Percentiles rank a stretch among this genome's conserved stretches.
Evolutionary conservation across 306 rosid species (phyloP).

Genomic region (Corylus heterophylla): DNA sequence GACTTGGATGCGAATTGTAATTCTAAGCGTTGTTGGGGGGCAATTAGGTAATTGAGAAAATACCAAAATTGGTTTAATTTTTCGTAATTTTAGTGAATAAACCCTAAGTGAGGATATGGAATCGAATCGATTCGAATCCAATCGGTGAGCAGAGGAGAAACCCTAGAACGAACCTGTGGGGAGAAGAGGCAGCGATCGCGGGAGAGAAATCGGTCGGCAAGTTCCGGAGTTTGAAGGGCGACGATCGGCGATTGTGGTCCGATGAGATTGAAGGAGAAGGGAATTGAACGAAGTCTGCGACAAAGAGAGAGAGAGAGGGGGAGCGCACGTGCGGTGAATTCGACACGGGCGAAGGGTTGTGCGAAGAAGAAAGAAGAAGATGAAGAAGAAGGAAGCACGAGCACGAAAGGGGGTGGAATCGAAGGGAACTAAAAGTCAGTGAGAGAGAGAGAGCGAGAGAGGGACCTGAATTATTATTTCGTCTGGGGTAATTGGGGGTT

Average conservation of each 20-base stretch:
- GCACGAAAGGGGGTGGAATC: not conserved
- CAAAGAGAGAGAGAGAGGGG: not conserved
- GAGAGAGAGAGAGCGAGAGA: not conserved
- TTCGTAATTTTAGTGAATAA: not conserved
- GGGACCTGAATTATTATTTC: slow-evolving; percentile 4
- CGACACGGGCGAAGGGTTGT: slow-evolving; percentile 21
- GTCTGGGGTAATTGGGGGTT: slow-evolving; percentile 18
- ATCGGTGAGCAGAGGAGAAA: not conserved
- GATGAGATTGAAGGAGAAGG: not conserved
- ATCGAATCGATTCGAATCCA: slow-evolving; percentile 1
- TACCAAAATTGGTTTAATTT: not conserved
- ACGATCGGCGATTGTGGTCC: slow-evolving; percentile 32
- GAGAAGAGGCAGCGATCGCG: slow-evolving; percentile 14
- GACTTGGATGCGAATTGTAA: slow-evolving; percentile 5
- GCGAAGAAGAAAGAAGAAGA: slow-evolving; percentile 1
- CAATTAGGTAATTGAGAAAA: slow-evolving; percentile 21
- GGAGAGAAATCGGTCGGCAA: slow-evolving; percentile 5
- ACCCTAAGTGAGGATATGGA: not conserved
- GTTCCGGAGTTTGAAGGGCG: not conserved
- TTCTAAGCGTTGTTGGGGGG: not conserved
- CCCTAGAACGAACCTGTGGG: slow-evolving; percentile 33
- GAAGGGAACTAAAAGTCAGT: slow-evolving; percentile 3
- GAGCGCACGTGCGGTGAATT: not conserved
- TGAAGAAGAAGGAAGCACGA: slow-evolving; percentile 15
- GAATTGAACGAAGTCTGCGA: not conserved